These are phyloP conservation scores for Linnemannia elongata DNA, from an alignment of 192 early-diverging fungal species.

Conservation along the genomic window DNA sequence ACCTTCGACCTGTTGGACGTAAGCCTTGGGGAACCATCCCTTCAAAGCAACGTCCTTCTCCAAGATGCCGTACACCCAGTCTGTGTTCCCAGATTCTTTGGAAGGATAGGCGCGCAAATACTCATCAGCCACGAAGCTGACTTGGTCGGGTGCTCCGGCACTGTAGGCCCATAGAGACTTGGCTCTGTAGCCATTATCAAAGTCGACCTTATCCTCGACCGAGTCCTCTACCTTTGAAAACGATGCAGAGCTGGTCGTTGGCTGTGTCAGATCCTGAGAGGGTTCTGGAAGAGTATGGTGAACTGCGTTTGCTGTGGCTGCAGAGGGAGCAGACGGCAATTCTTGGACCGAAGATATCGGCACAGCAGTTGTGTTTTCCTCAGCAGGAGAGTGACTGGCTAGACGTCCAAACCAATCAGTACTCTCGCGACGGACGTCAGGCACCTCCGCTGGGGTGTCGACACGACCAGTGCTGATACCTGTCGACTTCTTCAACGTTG, in stretches of 20 bases:
- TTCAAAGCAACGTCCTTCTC: slow-evolving; percentile 45
- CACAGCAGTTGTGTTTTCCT: slow-evolving; percentile 1
- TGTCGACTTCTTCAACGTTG: slow-evolving; percentile 68
- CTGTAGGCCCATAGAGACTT: slow-evolving; percentile 61
- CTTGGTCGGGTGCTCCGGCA: slow-evolving; percentile 56
- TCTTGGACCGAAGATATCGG: not conserved
- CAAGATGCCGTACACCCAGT: slow-evolving; percentile 64
- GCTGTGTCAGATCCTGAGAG: not conserved
- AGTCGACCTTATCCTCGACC: slow-evolving; percentile 50
- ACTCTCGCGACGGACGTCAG: slow-evolving; percentile 58
- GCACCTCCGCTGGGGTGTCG: slow-evolving; percentile 14
- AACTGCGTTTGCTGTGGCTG: not conserved
- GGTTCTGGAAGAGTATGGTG: not conserved
- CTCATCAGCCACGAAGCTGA: slow-evolving; percentile 58
- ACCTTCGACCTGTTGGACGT: slow-evolving; percentile 59
- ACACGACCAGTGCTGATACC: slow-evolving; percentile 33
- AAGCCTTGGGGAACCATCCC: slow-evolving; percentile 65
- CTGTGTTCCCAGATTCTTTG: slow-evolving; percentile 50
- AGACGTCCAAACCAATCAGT: slow-evolving; percentile 65
- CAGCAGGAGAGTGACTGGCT: slow-evolving; percentile 52
- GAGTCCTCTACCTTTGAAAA: slow-evolving; percentile 9
- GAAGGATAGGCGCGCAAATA: slow-evolving; percentile 52
- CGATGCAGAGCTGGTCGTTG: not conserved
- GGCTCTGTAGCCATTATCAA: slow-evolving; percentile 29
- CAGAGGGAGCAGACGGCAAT: not conserved